phyloP scores from a whole-genome alignment of 2,329 filamentous ascomycete species.

The Nemania serpens region DNA sequence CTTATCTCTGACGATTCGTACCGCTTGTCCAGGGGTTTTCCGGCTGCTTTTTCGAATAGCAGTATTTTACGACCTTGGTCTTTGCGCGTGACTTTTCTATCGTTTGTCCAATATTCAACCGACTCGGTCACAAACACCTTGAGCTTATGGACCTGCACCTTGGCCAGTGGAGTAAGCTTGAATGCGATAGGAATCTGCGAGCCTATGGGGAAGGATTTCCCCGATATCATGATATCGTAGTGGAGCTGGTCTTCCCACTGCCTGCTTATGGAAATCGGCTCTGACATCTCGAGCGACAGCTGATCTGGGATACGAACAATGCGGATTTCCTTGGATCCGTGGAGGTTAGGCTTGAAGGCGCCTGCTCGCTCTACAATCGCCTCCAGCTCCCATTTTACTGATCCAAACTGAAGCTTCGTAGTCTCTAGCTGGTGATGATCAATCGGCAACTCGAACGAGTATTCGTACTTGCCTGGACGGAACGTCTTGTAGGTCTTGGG shows the following conservation, averaged over 20 bases:
- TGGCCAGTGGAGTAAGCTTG: conserved; percentile 88
- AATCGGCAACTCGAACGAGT: conserved; percentile 83
- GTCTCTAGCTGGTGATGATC: conserved; percentile 89
- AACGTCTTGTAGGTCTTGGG: conserved; percentile 85
- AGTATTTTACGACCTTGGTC: conserved; percentile 84
- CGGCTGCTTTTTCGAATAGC: conserved; percentile 85
- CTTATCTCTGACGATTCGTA: conserved; percentile 78
- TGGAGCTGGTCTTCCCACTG: conserved; percentile 96
- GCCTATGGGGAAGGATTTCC: conserved; percentile 90
- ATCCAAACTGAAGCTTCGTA: conserved; percentile 83
- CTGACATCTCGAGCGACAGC: conserved; percentile 85
- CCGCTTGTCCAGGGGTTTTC: conserved; percentile 72
- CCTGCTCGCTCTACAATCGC: conserved; percentile 84
- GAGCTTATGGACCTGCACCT: conserved; percentile 90
- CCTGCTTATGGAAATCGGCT: conserved; percentile 90
- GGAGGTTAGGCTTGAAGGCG: conserved; percentile 85
- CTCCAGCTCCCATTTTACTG: conserved; percentile 86
- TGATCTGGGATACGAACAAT: conserved; percentile 87
- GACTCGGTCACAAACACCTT: conserved; percentile 92
- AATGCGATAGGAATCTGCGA: conserved; percentile 90
- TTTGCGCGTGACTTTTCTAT: conserved; percentile 82
- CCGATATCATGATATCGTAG: conserved; percentile 95
- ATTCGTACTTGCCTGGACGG: conserved; percentile 70
- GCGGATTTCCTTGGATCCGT: conserved; percentile 79
- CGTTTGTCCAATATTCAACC: conserved; percentile 86